A percentile compares a stretch with the other conserved stretches of the same genome.
phyloP scores from a whole-genome alignment of 306 rosid species.

The Cyclanthera cordifolia region DNA sequence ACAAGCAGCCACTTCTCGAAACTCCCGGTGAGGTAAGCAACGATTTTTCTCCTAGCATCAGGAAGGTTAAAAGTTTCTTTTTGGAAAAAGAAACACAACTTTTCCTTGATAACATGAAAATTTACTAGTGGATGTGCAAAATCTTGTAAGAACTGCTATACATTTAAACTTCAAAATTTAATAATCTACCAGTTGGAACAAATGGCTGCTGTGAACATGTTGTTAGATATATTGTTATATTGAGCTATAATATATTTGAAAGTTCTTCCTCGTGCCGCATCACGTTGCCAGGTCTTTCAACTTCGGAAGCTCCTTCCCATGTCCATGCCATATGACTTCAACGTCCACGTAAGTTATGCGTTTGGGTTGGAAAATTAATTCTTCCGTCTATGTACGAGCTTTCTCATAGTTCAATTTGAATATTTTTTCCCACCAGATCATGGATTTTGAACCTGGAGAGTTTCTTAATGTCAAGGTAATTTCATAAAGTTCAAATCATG shows the following conservation, averaged over 20 bases:
- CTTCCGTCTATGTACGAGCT: not conserved
- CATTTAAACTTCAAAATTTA: not conserved
- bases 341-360: slow-evolving; percentile 65
- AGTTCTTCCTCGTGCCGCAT: not conserved
- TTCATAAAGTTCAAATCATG: not conserved
- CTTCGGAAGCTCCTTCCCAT: slow-evolving; percentile 81
- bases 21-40: slow-evolving; percentile 79
- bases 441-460: slow-evolving; percentile 96
- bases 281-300: slow-evolving; percentile 55
- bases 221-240: slow-evolving; percentile 4
- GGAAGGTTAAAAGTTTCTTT: not conserved
- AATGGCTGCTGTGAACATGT: not conserved
- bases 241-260: not conserved
- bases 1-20: slow-evolving; percentile 78
- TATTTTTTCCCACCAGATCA: slow-evolving; percentile 44
- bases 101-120: not conserved
- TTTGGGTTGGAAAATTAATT: slow-evolving; percentile 1
- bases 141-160: not conserved
- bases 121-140: not conserved
- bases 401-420: slow-evolving; percentile 13
- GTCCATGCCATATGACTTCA: slow-evolving; percentile 74
- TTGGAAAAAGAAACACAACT: not conserved
- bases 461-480: slow-evolving; percentile 83
- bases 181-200: not conserved
- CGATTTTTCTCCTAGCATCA: not conserved